Evolutionary conservation across 2,329 filamentous ascomycete species (phyloP).

Genomic region (Nemania diffusa): DNA sequence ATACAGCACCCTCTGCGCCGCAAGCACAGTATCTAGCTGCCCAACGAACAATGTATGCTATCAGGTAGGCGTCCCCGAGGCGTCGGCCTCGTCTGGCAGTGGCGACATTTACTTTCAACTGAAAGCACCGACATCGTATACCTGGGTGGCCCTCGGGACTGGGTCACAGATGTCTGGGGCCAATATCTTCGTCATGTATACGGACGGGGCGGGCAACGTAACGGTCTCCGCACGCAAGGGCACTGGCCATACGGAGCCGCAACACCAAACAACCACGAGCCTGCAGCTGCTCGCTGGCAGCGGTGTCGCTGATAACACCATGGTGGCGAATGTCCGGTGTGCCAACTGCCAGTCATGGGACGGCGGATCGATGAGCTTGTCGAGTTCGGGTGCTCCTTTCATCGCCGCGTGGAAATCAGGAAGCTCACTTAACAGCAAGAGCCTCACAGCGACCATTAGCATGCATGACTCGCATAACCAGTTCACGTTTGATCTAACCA

Average conservation of each 20-base stretch:
- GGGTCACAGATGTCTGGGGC: slow-evolving; percentile 65
- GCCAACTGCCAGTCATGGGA: slow-evolving; percentile 62
- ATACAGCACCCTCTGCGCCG: slow-evolving; percentile 42
- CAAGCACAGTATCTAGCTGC: slow-evolving; percentile 53
- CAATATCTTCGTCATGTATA: slow-evolving; percentile 72
- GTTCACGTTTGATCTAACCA: slow-evolving; percentile 61
- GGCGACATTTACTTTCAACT: slow-evolving; percentile 72
- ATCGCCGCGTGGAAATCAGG: slow-evolving; percentile 66
- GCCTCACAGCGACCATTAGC: slow-evolving; percentile 53
- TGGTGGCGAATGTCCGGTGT: slow-evolving; percentile 70
- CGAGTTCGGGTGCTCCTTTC: slow-evolving; percentile 57
- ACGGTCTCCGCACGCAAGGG: slow-evolving; percentile 68
- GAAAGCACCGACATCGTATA: slow-evolving; percentile 61
- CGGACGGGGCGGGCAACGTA: slow-evolving; percentile 67
- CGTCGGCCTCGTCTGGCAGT: slow-evolving; percentile 58
- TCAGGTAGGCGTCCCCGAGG: slow-evolving; percentile 64
- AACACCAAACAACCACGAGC: slow-evolving; percentile 54
- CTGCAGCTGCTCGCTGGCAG: slow-evolving; percentile 68
- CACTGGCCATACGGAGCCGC: slow-evolving; percentile 59
- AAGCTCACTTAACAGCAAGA: slow-evolving; percentile 56
- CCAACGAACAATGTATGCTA: slow-evolving; percentile 62
- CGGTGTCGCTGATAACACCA: slow-evolving; percentile 61
- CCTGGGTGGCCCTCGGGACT: slow-evolving; percentile 69
- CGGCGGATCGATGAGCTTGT: slow-evolving; percentile 56
- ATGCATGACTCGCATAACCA: slow-evolving; percentile 58